Evolutionary conservation across 805 yeast genomes (phyloP), one percentile per base, ranked within the genome.

Genomic region (Candida hungchunana): DNA sequence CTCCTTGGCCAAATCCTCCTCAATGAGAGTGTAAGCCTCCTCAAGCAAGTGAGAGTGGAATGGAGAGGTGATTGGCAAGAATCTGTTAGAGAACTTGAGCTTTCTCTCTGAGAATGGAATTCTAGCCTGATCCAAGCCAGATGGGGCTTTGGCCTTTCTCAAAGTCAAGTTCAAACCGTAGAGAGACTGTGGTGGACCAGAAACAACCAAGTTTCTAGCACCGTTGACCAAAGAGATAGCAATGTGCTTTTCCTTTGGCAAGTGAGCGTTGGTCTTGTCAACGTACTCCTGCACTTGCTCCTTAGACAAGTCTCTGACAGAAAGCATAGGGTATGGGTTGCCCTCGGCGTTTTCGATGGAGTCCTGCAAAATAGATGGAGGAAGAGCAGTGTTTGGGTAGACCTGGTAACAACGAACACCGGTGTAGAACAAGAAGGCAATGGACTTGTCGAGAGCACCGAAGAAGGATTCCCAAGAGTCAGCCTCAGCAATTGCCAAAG

Each of bases 141-240:
- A 69, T 30, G 95, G 84, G 33, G 97, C 97, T 68, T 93, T 93
- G 41, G 87, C 87, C 67, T 86, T 85, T 72, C 98, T 81, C 62
- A 93, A 73, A 43, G 90, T 75, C 56, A 93, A 73, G 66, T 89
- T 89, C 55, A 93, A 75, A 71, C 99, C 99, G 55, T 90, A 93
- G 44, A 93, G 71, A 4, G 97, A 88, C 73, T 89, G 96, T 39
- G 99, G 97, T 32, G 97, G 98, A 62, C 99, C 99, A 16, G 95
- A 77, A 31, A 90, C 88, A 39, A 93, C 98, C 67, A 88, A 73
- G 64, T 88, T 86, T 68, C 96, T 78, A 31, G 96, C 96, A 62
- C 98, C 98, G 59, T 93, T 93, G 51, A 89, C 73, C 60, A 93
- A 76, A 28, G 97, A 88, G 47, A 93, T 80, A 42, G 81, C 85